phyloP scores from a whole-genome alignment of 176 grass and related monocot genomes.

The Musa beccarii region DNA sequence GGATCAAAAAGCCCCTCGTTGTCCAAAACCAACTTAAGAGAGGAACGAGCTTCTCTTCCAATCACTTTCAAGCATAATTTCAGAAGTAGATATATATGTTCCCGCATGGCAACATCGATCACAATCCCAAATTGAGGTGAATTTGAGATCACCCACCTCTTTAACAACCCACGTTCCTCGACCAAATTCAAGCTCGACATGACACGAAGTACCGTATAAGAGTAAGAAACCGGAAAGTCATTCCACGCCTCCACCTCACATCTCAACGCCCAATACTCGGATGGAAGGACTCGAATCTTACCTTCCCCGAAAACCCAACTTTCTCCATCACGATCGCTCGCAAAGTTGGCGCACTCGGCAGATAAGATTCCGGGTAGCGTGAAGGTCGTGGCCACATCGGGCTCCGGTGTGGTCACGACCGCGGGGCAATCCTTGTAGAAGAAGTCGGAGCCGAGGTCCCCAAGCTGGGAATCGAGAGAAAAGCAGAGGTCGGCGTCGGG shows the following conservation, averaged over 20 bases:
- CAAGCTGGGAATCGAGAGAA: constrained; percentile 35
- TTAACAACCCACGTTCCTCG: constrained; percentile 29
- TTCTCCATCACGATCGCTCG: neutral
- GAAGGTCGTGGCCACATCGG: constrained; percentile 12
- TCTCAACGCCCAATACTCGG: constrained; percentile 50
- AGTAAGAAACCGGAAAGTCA: constrained; percentile 33
- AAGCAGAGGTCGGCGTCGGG: constrained; percentile 28
- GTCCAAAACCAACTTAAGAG: constrained; percentile 20
- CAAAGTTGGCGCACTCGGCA: constrained; percentile 46
- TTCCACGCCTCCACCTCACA: constrained; percentile 66
- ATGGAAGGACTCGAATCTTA: constrained; percentile 44
- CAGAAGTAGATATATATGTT: constrained; percentile 57
- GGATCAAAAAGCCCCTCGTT: constrained; percentile 22
- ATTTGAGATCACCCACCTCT: constrained; percentile 43
- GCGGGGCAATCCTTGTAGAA: constrained; percentile 67
- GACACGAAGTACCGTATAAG: constrained; percentile 28
- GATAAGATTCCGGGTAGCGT: constrained; percentile 53
- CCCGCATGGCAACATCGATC: constrained; percentile 32
- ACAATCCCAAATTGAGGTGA: constrained; percentile 50
- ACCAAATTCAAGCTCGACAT: constrained; percentile 17
- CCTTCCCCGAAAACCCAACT: neutral
- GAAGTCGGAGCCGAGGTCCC: constrained; percentile 17
- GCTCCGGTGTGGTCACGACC: constrained; percentile 34
- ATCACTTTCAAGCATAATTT: constrained; percentile 46
- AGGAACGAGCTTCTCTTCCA: constrained; percentile 37